Percentiles rank a stretch among this genome's conserved stretches.
Evolutionary conservation across 805 yeast genomes (phyloP).

Genomic region (Sporopachydermia lactativora): DNA sequence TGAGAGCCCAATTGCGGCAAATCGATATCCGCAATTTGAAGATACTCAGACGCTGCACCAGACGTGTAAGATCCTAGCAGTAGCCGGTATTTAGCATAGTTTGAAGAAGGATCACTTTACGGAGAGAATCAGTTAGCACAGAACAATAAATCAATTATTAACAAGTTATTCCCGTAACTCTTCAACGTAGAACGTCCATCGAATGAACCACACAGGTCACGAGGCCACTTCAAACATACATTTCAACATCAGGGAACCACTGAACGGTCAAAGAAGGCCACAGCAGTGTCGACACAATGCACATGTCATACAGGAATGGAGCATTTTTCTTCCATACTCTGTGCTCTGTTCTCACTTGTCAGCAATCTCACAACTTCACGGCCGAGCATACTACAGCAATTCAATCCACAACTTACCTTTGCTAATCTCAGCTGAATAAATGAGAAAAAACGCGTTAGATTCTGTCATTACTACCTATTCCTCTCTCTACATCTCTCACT

Average conservation of each 20-base stretch:
- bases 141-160: no score
- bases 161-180: no score
- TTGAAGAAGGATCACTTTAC: constrained; percentile 12
- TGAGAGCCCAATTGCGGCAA: constrained; percentile 14
- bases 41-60: constrained; percentile 37
- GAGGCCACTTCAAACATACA: neutral
- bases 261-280: constrained; percentile 54
- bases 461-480: no score
- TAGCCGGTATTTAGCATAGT: constrained; percentile 27
- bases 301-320: constrained; percentile 37
- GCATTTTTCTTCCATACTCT: constrained; percentile 49
- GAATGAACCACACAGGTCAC: constrained; percentile 5
- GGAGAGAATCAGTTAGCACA: no score
- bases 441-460: no score
- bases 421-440: neutral
- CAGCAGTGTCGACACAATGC: constrained; percentile 36
- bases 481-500: no score
- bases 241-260: constrained; percentile 45
- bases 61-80: constrained; percentile 53
- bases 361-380: neutral
- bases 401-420: neutral
- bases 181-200: no score
- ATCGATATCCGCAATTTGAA: constrained; percentile 22
- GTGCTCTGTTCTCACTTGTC: constrained; percentile 24
- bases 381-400: neutral